Evolutionary conservation across 352 stramenopile genomes (phyloP), one percentile per base, ranked within the genome.

Genomic region (Lagenidium sp.): DNA sequence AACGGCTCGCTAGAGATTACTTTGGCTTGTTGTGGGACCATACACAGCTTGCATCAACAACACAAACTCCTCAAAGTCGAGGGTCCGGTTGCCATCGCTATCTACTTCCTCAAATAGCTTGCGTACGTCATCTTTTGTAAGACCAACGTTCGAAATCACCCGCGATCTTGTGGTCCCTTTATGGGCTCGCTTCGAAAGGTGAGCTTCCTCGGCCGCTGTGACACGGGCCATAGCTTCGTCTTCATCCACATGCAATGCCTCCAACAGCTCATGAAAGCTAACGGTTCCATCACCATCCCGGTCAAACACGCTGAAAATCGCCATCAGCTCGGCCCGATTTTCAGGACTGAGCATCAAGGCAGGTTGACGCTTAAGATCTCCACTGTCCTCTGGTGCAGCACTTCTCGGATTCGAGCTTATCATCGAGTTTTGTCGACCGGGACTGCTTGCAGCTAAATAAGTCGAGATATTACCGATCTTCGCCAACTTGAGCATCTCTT

Each of bases 41-140:
- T 87, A 73, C 10, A 88, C 41, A 18, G 42, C 65, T 22, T 62
- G 50, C 65, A 85, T 76, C 26, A 88, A 57, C 29, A 35, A 39
- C 3, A 85, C 57, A 48, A 88, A 88, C 59, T 88, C 75, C 36
- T 82, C 54, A 34, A 87, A 85, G 44, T 81, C 58, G 13, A 88
- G 61, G 3, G 57, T 60, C 25, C 65, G 58, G 49, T 82, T 69
- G 31, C 59, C 39, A 41, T 88, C 44, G 4, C 41, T 31, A 34
- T 85, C 72, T 30, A 77, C 78, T 10, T 82, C 72, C 22, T 50
- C 22, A 40, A 84, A 88, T 6, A 85, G 49, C 16, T 66, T 45
- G 34, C 64, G 58, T 20, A 88, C 55, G 36, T 85, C 75, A 7
- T 69, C 63, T 16, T 65, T 68, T 2, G 75, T 85, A 44, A 84